Evolutionary conservation across 2,329 filamentous ascomycete species (phyloP).

Genomic region (Zopfia rhizophila): DNA sequence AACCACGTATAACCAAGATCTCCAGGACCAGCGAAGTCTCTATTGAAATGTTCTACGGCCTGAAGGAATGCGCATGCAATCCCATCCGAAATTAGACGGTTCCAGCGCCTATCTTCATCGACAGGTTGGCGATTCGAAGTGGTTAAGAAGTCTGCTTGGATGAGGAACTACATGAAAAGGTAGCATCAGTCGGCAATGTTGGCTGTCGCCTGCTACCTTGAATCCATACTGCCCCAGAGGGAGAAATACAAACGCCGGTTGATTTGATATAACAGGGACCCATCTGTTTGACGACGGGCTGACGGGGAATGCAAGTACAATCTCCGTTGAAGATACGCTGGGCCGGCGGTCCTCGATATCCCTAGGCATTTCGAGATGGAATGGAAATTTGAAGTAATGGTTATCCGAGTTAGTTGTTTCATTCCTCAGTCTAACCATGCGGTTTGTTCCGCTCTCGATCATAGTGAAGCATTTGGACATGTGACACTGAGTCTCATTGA

Average conservation of each 20-base stretch:
- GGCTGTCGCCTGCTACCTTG: too few relatives aligned
- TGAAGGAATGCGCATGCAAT: conserved; percentile 2
- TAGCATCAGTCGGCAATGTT: too few relatives aligned
- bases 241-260: conserved; percentile 12
- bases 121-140: conserved; percentile 14
- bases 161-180: conserved; percentile 11
- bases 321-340: conserved; percentile 5
- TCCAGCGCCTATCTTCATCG: conserved; percentile 10
- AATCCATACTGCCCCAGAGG: conserved; percentile 15
- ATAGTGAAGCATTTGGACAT: conserved; percentile 4
- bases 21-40: too few relatives aligned
- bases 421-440: conserved; percentile 4
- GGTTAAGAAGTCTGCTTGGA: conserved; percentile 15
- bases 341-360: too few relatives aligned
- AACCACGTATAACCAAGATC: too few relatives aligned
- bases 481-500: not conserved
- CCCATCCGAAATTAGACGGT: conserved; percentile 4
- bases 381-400: conserved; percentile 2
- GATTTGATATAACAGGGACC: too few relatives aligned
- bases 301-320: conserved; percentile 11
- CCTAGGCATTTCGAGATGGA: not conserved
- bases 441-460: not conserved
- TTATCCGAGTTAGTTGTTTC: conserved; percentile 4
- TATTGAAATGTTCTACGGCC: conserved; percentile 4
- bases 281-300: not conserved